phyloP scores from a whole-genome alignment of 495 filamentous ascomycete species.

The Penicillium waksmanii region DNA sequence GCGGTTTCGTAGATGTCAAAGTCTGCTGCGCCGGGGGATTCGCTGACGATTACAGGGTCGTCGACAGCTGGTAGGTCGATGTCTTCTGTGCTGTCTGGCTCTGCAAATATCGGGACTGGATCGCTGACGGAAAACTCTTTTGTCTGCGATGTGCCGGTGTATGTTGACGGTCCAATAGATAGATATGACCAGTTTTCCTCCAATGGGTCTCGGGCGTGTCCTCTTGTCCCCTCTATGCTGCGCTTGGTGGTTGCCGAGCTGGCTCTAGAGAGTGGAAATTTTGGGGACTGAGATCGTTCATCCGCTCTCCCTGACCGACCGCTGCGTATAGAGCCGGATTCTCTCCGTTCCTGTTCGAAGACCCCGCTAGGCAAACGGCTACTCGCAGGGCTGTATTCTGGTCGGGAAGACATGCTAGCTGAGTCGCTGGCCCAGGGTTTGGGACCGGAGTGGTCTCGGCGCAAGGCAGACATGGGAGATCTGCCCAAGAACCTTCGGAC shows the following conservation, averaged over 20 bases:
- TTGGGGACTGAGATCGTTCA: conserved; percentile 32
- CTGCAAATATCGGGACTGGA: conserved; percentile 23
- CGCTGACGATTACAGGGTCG: conserved; percentile 61
- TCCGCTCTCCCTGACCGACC: conserved; percentile 29
- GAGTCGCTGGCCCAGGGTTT: conserved; percentile 25
- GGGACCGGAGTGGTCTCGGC: conserved; percentile 32
- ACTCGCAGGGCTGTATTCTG: conserved; percentile 22
- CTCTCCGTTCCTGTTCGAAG: conserved; percentile 31
- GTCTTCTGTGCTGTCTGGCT: conserved; percentile 31
- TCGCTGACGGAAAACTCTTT: conserved; percentile 20
- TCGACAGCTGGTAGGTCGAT: conserved; percentile 14
- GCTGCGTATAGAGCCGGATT: conserved; percentile 35
- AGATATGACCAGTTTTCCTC: conserved; percentile 68
- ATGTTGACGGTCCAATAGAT: conserved; percentile 67
- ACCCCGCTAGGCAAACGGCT: conserved; percentile 23
- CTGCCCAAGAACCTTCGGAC: conserved; percentile 52
- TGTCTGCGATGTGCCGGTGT: conserved; percentile 33
- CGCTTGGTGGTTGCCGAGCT: conserved; percentile 46
- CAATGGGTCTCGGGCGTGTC: conserved; percentile 67
- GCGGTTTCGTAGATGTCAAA: conserved; percentile 87
- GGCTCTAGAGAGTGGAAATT: conserved; percentile 36
- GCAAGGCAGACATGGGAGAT: conserved; percentile 53
- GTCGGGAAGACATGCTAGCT: conserved; percentile 19
- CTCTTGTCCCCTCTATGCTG: conserved; percentile 55
- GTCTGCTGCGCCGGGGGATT: conserved; percentile 79